Conservation (phyloP, 345 rosid species). For the Clausena lansium region DNA sequence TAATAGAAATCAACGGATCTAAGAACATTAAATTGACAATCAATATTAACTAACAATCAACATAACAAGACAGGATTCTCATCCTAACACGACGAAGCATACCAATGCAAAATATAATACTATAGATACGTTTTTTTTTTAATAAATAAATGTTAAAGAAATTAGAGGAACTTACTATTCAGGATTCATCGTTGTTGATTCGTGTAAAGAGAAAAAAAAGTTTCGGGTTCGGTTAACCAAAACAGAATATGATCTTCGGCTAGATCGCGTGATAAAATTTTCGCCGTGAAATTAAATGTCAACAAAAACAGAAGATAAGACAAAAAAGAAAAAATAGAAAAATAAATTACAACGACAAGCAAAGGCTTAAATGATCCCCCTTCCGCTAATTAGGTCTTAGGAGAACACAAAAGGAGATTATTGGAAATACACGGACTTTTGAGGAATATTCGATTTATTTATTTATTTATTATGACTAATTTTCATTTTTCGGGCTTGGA, state of each 20-base stretch:
- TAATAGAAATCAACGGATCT: neutral
- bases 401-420: neutral
- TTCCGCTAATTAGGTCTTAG: neutral
- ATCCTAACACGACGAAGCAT: neutral
- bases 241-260: neutral
- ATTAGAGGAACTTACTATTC: constrained; percentile 48
- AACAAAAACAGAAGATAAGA: neutral
- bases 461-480: too few relatives aligned
- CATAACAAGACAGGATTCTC: neutral
- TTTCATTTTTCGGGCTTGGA: too few relatives aligned
- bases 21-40: neutral
- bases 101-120: neutral
- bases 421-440: neutral
- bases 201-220: neutral
- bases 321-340: neutral
- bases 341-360: neutral
- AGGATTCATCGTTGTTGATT: constrained; percentile 45
- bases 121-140: neutral
- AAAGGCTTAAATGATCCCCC: neutral
- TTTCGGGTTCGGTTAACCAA: neutral
- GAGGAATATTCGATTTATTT: neutral
- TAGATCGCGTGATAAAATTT: constrained; percentile 13
- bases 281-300: constrained; percentile 19
- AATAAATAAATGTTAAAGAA: neutral
- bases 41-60: neutral